phyloP scores from a whole-genome alignment of 192 early-diverging fungal species.

The Backusella morwellensis region DNA sequence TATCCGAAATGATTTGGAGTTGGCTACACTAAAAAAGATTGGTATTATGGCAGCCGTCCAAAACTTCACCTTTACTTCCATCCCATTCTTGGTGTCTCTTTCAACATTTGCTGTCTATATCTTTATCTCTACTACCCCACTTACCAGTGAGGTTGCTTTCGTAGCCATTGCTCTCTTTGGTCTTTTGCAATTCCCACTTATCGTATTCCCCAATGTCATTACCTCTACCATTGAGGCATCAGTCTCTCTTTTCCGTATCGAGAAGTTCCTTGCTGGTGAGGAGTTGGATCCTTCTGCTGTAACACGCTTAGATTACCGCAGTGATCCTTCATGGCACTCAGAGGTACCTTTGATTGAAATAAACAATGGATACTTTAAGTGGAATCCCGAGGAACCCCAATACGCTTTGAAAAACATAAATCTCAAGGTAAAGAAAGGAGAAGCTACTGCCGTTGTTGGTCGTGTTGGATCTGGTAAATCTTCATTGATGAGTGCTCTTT shows the following conservation, averaged over 20 bases:
- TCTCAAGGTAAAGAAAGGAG: conserved; percentile 37
- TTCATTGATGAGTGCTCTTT: conserved; percentile 72
- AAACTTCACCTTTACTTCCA: conserved; percentile 76
- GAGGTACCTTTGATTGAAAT: conserved; percentile 42
- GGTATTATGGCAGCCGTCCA: conserved; percentile 68
- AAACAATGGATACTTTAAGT: conserved; percentile 54
- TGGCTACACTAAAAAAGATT: conserved; percentile 72
- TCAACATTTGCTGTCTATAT: conserved; percentile 79
- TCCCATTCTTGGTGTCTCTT: conserved; percentile 89
- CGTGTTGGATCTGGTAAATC: conserved; percentile 61
- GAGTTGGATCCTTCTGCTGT: conserved; percentile 76
- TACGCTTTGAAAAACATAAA: conserved; percentile 40
- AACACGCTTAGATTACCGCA: conserved; percentile 37
- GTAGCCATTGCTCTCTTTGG: conserved; percentile 92
- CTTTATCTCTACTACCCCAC: conserved; percentile 42
- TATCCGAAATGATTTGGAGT: conserved; percentile 77
- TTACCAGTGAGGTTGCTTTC: conserved; percentile 75
- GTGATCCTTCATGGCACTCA: background rate
- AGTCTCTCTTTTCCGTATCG: conserved; percentile 81
- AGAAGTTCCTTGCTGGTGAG: conserved; percentile 74
- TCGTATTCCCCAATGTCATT: conserved; percentile 82
- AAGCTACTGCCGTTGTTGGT: conserved; percentile 39
- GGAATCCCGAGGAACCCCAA: conserved; percentile 42
- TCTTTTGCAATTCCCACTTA: conserved; percentile 84
- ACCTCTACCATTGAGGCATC: conserved; percentile 74